Percentiles rank a stretch among this genome's conserved stretches.
Evolutionary conservation across 2,329 filamentous ascomycete species (phyloP).

Genomic region (Teratosphaeriaceae sp.): DNA sequence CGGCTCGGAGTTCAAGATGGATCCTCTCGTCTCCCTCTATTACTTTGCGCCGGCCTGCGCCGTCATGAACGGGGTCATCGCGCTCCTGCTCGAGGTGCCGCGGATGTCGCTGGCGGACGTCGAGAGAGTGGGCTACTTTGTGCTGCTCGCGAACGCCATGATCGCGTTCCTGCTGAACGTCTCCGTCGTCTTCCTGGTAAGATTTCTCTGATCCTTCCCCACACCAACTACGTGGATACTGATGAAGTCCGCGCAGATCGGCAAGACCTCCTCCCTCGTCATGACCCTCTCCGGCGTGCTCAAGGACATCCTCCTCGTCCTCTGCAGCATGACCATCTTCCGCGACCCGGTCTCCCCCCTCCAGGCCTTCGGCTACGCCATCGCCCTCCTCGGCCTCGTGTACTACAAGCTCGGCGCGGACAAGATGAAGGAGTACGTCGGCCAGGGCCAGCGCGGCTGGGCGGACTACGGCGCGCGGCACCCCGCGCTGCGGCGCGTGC

Average conservation of each 20-base stretch:
- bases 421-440: constrained; percentile 72
- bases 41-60: constrained; percentile 85
- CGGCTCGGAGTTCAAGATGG: constrained; percentile 85
- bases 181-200: constrained; percentile 77
- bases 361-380: constrained; percentile 78
- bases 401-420: constrained; percentile 85
- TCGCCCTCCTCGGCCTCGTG: constrained; percentile 70
- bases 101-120: constrained; percentile 62
- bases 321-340: constrained; percentile 76
- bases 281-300: constrained; percentile 82
- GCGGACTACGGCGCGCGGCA: constrained; percentile 74
- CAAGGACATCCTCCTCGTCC: constrained; percentile 79
- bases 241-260: constrained; percentile 53
- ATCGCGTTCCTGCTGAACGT: constrained; percentile 78
- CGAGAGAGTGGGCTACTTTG: constrained; percentile 64
- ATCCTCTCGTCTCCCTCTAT: constrained; percentile 80
- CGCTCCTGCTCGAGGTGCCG: constrained; percentile 68
- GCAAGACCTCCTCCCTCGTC: constrained; percentile 79
- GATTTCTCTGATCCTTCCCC: too few species aligned
- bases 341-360: constrained; percentile 65
- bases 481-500: constrained; percentile 70
- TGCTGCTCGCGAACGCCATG: constrained; percentile 67
- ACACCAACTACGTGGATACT: too few species aligned
- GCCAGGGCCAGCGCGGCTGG: constrained; percentile 70
- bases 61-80: constrained; percentile 69